Percentiles rank a stretch among this genome's conserved stretches.
phyloP scores from a whole-genome alignment of 2,329 filamentous ascomycete genomes.

The Phialocephala subalpina region DNA sequence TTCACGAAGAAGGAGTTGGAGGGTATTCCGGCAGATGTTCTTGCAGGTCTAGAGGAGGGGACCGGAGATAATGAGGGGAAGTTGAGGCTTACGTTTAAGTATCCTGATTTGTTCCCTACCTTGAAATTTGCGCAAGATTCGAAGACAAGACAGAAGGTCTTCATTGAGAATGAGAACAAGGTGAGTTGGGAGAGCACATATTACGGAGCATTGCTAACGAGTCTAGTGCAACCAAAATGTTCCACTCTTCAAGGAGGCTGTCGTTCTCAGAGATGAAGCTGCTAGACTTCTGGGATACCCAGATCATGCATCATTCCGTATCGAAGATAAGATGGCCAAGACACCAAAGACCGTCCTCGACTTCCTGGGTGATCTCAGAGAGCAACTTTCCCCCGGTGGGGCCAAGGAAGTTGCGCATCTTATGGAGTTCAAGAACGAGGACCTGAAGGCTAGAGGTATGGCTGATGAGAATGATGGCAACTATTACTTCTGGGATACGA shows the following conservation, averaged over 20 bases:
- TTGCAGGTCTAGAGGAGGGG: conserved; percentile 74
- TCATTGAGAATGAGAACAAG: conserved; percentile 83
- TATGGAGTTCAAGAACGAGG: conserved; percentile 76
- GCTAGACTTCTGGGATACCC: conserved; percentile 80
- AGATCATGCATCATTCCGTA: conserved; percentile 77
- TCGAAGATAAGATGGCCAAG: conserved; percentile 90
- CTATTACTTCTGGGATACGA: conserved; percentile 85
- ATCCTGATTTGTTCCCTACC: conserved; percentile 80
- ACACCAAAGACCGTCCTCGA: conserved; percentile 73
- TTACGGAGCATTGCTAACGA: conserved; percentile 12
- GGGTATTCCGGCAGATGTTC: conserved; percentile 76
- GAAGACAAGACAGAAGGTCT: conserved; percentile 72
- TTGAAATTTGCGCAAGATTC: conserved; percentile 79
- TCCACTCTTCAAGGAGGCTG: conserved; percentile 76
- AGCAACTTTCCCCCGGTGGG: conserved; percentile 73
- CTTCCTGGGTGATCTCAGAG: conserved; percentile 76
- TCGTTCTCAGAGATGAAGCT: conserved; percentile 79
- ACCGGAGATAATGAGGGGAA: conserved; percentile 76
- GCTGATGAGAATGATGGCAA: conserved; percentile 65
- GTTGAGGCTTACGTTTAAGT: conserved; percentile 81
- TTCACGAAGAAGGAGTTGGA: conserved; percentile 77
- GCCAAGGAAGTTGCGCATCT: conserved; percentile 74
- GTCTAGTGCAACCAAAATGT: conserved; percentile 71
- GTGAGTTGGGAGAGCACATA: conserved; percentile 45
- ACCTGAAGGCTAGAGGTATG: conserved; percentile 66